Evolutionary conservation across 495 filamentous ascomycete genomes (phyloP).

Genomic region (Bacidia rubella): DNA sequence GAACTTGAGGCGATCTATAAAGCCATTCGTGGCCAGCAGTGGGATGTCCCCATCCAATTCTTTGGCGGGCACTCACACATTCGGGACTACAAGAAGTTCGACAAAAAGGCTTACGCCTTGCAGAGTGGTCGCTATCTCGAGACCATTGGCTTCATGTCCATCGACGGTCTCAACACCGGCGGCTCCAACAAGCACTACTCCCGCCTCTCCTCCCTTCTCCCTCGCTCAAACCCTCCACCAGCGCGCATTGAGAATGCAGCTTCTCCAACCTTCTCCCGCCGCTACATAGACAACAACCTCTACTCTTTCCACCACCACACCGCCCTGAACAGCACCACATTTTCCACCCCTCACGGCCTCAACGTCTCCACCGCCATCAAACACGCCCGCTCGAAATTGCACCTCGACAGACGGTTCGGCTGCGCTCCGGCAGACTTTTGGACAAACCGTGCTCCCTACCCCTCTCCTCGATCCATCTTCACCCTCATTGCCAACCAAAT

Average conservation of each 20-base stretch:
- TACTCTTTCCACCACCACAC: slow-evolving; percentile 75
- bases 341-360: slow-evolving; percentile 63
- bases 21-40: slow-evolving; percentile 63
- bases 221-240: neutral
- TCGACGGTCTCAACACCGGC: slow-evolving; percentile 48
- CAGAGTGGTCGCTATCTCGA: slow-evolving; percentile 95
- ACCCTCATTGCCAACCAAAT: slow-evolving; percentile 65
- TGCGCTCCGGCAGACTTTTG: slow-evolving; percentile 74
- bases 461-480: slow-evolving; percentile 57
- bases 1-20: slow-evolving; percentile 68
- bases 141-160: slow-evolving; percentile 91
- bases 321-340: slow-evolving; percentile 50
- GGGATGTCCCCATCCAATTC: slow-evolving; percentile 78
- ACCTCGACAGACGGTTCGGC: slow-evolving; percentile 61
- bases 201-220: neutral
- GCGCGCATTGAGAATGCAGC: slow-evolving; percentile 1
- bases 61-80: slow-evolving; percentile 90
- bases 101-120: slow-evolving; percentile 64
- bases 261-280: slow-evolving; percentile 48
- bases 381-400: slow-evolving; percentile 49
- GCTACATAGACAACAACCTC: slow-evolving; percentile 93
- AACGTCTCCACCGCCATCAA: slow-evolving; percentile 63
- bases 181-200: slow-evolving; percentile 17
- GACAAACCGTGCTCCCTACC: slow-evolving; percentile 64
- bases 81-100: slow-evolving; percentile 70